These are phyloP conservation scores for Cyclaneusma minus DNA, from an alignment of 2,329 filamentous ascomycete genomes.

Conservation along the genomic window DNA sequence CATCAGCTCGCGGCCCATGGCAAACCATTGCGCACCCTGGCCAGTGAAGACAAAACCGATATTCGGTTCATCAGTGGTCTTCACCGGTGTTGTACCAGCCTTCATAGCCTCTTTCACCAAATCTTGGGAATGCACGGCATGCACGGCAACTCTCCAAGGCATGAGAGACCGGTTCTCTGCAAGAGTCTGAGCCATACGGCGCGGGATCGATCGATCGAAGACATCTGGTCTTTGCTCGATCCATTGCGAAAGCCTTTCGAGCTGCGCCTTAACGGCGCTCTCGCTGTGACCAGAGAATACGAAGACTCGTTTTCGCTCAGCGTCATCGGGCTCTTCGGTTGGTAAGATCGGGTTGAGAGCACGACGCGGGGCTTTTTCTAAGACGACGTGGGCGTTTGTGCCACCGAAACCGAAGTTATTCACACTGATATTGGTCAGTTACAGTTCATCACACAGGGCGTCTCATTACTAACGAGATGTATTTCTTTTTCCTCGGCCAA, in stretches of 20 bases:
- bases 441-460: slow-evolving; percentile 2
- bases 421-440: slow-evolving; percentile 3
- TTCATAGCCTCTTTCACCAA: neutral
- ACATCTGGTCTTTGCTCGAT: slow-evolving; percentile 12
- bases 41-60: slow-evolving; percentile 16
- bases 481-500: slow-evolving; percentile 24
- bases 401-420: slow-evolving; percentile 10
- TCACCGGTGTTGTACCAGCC: slow-evolving; percentile 11
- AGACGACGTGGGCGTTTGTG: slow-evolving; percentile 9
- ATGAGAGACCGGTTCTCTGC: slow-evolving; percentile 12
- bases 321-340: slow-evolving; percentile 26
- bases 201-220: slow-evolving; percentile 7
- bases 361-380: no score
- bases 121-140: slow-evolving; percentile 2
- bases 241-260: slow-evolving; percentile 9
- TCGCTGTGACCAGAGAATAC: slow-evolving; percentile 13
- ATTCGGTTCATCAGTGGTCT: slow-evolving; percentile 9
- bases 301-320: slow-evolving; percentile 13
- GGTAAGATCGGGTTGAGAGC: slow-evolving; percentile 30
- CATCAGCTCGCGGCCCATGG: slow-evolving; percentile 15
- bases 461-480: no score
- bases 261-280: slow-evolving; percentile 6
- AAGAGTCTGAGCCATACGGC: slow-evolving; percentile 14
- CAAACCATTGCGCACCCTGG: slow-evolving; percentile 15
- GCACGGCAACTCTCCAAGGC: slow-evolving; percentile 11